A percentile compares a stretch with the other conserved stretches of the same genome.
Conservation (phyloP, 2,329 filamentous ascomycete genomes). For the Fusarium sp. region DNA sequence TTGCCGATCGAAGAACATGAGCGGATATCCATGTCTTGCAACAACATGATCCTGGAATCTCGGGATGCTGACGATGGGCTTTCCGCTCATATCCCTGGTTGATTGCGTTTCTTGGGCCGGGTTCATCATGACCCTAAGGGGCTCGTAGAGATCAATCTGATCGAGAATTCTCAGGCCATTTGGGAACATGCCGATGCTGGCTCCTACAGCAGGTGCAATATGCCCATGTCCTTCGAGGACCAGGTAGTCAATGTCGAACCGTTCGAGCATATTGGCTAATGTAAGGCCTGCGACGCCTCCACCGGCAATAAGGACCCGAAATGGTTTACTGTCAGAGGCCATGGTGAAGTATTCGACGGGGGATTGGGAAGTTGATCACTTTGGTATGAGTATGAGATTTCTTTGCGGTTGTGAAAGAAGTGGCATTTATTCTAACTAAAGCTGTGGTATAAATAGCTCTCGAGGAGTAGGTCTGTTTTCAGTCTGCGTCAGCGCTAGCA, state of each 20-base stretch:
- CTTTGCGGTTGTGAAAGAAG: too few species aligned
- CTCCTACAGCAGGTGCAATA: constrained; percentile 62
- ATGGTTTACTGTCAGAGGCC: neutral
- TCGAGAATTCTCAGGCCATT: constrained; percentile 62
- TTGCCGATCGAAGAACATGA: constrained; percentile 14
- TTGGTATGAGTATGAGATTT: too few species aligned
- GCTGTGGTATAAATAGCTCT: too few species aligned
- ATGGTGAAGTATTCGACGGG: too few species aligned
- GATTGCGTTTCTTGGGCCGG: neutral
- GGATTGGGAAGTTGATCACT: too few species aligned
- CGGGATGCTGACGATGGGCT: neutral
- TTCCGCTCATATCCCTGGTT: neutral
- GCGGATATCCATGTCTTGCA: neutral
- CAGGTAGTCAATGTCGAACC: constrained; percentile 59
- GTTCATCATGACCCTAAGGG: neutral
- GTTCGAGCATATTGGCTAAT: constrained; percentile 37
- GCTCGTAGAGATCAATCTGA: constrained; percentile 54
- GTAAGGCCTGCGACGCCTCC: constrained; percentile 30
- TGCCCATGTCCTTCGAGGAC: constrained; percentile 60
- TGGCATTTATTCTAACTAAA: too few species aligned
- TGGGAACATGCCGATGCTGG: constrained; percentile 61
- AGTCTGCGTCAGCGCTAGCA: too few species aligned
- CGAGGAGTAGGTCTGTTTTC: too few species aligned
- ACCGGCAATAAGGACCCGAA: constrained; percentile 22
- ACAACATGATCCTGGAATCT: neutral